phyloP scores from a whole-genome alignment of 2,329 filamentous ascomycete genomes.

The Aspergillus sp. region DNA sequence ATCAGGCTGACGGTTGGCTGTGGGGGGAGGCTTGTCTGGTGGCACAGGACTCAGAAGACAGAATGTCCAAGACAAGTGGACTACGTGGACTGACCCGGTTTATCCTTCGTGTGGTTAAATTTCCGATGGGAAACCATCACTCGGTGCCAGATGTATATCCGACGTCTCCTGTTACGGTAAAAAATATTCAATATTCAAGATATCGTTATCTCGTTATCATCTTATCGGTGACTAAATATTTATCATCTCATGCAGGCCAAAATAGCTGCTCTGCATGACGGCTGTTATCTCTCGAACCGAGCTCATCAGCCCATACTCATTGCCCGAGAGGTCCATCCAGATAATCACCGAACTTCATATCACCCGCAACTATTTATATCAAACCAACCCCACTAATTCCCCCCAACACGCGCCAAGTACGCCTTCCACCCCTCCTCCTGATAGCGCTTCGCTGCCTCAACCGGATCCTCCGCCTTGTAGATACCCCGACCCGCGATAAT shows the following conservation, averaged over 20 bases:
- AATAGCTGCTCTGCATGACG: too few relatives aligned
- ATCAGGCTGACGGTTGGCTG: background rate
- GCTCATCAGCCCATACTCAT: too few relatives aligned
- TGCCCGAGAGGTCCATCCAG: too few relatives aligned
- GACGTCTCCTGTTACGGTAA: background rate
- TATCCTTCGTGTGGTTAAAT: too few relatives aligned
- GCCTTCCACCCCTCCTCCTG: constrained; percentile 48
- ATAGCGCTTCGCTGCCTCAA: constrained; percentile 45
- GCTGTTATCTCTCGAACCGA: too few relatives aligned
- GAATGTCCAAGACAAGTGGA: too few relatives aligned
- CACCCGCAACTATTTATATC: too few relatives aligned
- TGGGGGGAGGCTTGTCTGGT: too few relatives aligned
- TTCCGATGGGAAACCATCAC: background rate
- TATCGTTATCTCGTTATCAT: background rate
- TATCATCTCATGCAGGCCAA: too few relatives aligned
- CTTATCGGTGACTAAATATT: background rate
- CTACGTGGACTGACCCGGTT: too few relatives aligned
- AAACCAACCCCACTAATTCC: constrained; percentile 1
- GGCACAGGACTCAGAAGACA: too few relatives aligned
- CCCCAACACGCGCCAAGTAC: constrained; percentile 40
- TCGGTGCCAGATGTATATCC: background rate
- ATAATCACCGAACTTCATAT: too few relatives aligned
- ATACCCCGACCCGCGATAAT: constrained; percentile 50
- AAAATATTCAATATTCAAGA: background rate
- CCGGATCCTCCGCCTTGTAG: constrained; percentile 45